Percentiles rank a stretch among this genome's conserved stretches.
Conservation (phyloP, 106 monocot genomes). For the Dendrobium officinale region DNA sequence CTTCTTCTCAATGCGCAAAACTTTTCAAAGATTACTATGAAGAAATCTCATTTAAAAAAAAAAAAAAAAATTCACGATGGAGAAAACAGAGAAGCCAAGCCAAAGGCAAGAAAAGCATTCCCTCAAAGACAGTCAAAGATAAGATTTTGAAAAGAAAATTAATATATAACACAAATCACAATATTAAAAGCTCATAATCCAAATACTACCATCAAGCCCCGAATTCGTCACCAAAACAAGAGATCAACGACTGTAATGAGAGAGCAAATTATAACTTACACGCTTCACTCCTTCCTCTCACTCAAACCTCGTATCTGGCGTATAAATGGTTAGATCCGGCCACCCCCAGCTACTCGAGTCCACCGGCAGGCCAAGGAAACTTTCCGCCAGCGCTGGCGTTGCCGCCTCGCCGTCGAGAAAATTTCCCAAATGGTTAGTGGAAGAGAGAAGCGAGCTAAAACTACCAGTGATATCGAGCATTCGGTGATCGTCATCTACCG, state of each 20-base stretch:
- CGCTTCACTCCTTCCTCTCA: not conserved
- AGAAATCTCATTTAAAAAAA: too few species aligned
- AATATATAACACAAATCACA: too few species aligned
- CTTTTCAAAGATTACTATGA: too few species aligned
- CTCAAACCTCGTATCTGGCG: conserved; percentile 24
- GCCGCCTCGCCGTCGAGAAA: not conserved
- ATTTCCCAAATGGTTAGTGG: not conserved
- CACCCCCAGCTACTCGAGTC: conserved; percentile 14
- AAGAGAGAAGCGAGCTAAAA: conserved; percentile 6
- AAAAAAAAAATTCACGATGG: too few species aligned
- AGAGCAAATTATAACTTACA: not conserved
- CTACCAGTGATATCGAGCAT: conserved; percentile 3
- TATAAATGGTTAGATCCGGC: conserved; percentile 38
- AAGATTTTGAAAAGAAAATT: too few species aligned
- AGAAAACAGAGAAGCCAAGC: too few species aligned
- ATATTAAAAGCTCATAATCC: too few species aligned
- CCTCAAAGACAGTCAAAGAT: too few species aligned
- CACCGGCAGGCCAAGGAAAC: not conserved
- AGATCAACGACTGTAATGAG: not conserved
- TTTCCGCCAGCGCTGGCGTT: not conserved
- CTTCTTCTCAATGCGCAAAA: too few species aligned
- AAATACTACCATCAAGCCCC: not conserved
- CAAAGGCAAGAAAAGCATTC: too few species aligned
- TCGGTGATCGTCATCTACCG: not conserved
- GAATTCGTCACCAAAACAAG: not conserved